phyloP scores from a whole-genome alignment of 2,329 filamentous ascomycete genomes.

The Arachnomyces sp. region DNA sequence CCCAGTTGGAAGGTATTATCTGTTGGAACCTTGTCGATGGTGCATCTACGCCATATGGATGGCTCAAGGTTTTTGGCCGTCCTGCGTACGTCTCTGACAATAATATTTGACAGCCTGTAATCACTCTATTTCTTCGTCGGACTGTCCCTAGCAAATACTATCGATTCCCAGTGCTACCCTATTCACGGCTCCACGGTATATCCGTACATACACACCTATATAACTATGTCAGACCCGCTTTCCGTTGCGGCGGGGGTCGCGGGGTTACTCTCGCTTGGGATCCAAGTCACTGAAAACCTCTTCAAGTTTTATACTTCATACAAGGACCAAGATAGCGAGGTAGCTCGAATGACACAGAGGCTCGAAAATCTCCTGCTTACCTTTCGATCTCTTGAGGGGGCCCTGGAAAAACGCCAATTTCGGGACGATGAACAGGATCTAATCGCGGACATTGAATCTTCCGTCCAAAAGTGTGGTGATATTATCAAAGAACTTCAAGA shows the following conservation, averaged over 20 bases:
- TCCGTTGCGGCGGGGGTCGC: constrained; percentile 19
- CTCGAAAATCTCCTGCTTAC: neutral
- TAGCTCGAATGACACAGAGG: neutral
- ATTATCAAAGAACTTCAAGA: constrained; percentile 22
- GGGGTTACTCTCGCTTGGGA: constrained; percentile 29
- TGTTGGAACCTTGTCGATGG: too few relatives aligned
- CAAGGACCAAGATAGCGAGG: neutral
- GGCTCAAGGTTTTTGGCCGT: too few relatives aligned
- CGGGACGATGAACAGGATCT: constrained; percentile 6
- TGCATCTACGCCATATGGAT: too few relatives aligned
- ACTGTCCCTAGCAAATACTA: too few relatives aligned
- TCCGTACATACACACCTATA: neutral
- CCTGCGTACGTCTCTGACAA: too few relatives aligned
- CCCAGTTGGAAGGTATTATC: too few relatives aligned
- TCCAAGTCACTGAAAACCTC: constrained; percentile 23
- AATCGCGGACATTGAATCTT: constrained; percentile 17
- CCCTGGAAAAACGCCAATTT: neutral
- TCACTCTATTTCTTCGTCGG: too few relatives aligned
- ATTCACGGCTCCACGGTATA: too few relatives aligned
- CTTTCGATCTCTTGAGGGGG: constrained; percentile 1
- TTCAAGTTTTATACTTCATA: constrained; percentile 23
- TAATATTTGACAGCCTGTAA: too few relatives aligned
- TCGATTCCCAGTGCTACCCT: too few relatives aligned
- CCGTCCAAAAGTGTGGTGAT: constrained; percentile 21
- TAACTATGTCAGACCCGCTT: constrained; percentile 16